Evolutionary conservation across 2,329 filamentous ascomycete species (phyloP).

Genomic region (Cordyceps javanica): DNA sequence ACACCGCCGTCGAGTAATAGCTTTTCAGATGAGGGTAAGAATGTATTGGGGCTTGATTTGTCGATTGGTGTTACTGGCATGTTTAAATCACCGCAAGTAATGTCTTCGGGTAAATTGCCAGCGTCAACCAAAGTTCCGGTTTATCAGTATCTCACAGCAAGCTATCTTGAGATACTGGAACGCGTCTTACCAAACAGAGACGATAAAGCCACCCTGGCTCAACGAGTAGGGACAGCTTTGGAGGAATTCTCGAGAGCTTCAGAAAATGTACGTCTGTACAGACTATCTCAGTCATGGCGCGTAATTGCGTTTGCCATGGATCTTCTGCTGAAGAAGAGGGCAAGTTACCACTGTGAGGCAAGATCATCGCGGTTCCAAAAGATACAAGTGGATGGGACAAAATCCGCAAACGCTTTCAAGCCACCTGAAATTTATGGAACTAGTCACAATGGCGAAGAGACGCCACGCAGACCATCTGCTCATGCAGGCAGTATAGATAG

Average conservation of each 20-base stretch:
- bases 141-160: slow-evolving; percentile 50
- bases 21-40: slow-evolving; percentile 28
- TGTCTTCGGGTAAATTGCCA: slow-evolving; percentile 55
- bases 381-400: slow-evolving; percentile 24
- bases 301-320: slow-evolving; percentile 51
- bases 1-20: slow-evolving; percentile 38
- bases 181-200: slow-evolving; percentile 38
- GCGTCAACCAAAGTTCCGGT: slow-evolving; percentile 42
- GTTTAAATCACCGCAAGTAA: slow-evolving; percentile 55
- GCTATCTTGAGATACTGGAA: slow-evolving; percentile 51
- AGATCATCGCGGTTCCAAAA: slow-evolving; percentile 38
- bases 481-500: slow-evolving; percentile 25
- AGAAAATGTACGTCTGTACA: slow-evolving; percentile 49
- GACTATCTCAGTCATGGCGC: slow-evolving; percentile 59
- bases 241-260: slow-evolving; percentile 53
- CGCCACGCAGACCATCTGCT: slow-evolving; percentile 27
- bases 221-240: slow-evolving; percentile 45
- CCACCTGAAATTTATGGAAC: slow-evolving; percentile 21
- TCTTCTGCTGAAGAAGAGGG: slow-evolving; percentile 47
- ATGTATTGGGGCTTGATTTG: slow-evolving; percentile 49
- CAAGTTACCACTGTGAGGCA: slow-evolving; percentile 49
- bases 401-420: slow-evolving; percentile 22
- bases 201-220: slow-evolving; percentile 33
- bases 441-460: slow-evolving; percentile 29
- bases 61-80: slow-evolving; percentile 51